Percentiles rank a stretch among this genome's conserved stretches.
Evolutionary conservation across 2,329 filamentous ascomycete genomes (phyloP).

Genomic region (Monosporascus sp.): DNA sequence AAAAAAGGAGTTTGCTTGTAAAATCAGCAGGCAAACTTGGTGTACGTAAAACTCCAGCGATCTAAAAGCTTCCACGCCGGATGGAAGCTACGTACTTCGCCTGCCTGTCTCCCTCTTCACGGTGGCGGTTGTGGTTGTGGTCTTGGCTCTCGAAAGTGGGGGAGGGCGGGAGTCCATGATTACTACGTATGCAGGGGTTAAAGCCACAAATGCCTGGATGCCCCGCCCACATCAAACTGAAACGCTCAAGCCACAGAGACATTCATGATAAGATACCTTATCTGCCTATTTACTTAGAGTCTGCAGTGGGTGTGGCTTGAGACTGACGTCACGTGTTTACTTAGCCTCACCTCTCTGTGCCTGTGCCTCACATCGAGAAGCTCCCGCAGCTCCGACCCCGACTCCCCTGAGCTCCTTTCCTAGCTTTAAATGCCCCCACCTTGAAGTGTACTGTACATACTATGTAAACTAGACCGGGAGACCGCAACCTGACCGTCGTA

Average conservation of each 20-base stretch:
- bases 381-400: too few relatives aligned
- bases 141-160: not conserved
- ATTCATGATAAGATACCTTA: too few relatives aligned
- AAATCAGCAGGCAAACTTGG: not conserved
- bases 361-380: not conserved
- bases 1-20: not conserved
- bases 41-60: not conserved
- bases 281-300: accelerated
- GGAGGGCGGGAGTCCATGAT: not conserved
- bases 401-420: not conserved
- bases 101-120: too few relatives aligned
- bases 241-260: too few relatives aligned
- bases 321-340: slow-evolving; percentile 13
- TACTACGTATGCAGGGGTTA: not conserved
- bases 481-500: not conserved
- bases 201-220: not conserved
- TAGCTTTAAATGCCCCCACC: not conserved
- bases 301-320: not conserved
- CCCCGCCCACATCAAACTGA: too few relatives aligned
- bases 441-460: not conserved
- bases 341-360: too few relatives aligned
- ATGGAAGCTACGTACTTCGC: too few relatives aligned
- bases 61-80: not conserved
- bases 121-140: not conserved
- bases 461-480: not conserved